Base-by-base conservation (phyloP, 2,329 filamentous ascomycete genomes). In the Xylaria sp. region DNA sequence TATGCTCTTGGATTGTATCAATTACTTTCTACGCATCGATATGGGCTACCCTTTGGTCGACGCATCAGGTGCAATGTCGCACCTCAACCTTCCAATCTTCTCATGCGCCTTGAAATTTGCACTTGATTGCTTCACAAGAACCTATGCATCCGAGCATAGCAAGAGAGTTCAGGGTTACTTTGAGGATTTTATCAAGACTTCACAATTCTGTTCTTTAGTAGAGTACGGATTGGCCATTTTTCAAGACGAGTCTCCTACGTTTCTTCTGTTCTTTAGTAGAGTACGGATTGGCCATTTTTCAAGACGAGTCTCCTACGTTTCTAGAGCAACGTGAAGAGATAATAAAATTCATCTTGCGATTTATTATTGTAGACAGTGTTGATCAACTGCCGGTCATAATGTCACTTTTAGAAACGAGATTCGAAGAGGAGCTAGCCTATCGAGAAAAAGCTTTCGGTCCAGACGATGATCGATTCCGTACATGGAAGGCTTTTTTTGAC, bases 31-130 rank as follows among this genome's bases (percentile, higher is more conserved):
- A n/a, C 41, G 25, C 23, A 25, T 13, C 13, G 58, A 57, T 40
- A 29, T 57, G n/a, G 52, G 52, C 10, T 61, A 61, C 25, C 53
- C 59, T 7, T 47, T 62, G 48, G 38, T 37, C 8, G 54, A 58
- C 17, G 8, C 21, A 41, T 52, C 49, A 31, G 15, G 9, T 41
- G 49, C 35, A 9, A 29, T 41, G 49, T 40, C 49, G 23, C 49
- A 41, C 13, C 3, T 31, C 3, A 52, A 35, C 15, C 37, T 27
- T 21, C 49, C 49, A 21, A 52, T 52, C n/a, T 52, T 52, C 31
- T 52, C 49, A 31, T 52, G 49, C 10, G 49, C 49, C 35, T 10
- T 52, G n/a, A 52, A 41, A 41, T 52, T 52, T 9, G n/a, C 37
- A 52, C 15, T 52, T 41, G 23, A 7, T 37, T 49, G 23, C 19